These are phyloP conservation scores for Isabelozyma gotoi DNA, from an alignment of 805 yeast genomes.

Conservation along the genomic window DNA sequence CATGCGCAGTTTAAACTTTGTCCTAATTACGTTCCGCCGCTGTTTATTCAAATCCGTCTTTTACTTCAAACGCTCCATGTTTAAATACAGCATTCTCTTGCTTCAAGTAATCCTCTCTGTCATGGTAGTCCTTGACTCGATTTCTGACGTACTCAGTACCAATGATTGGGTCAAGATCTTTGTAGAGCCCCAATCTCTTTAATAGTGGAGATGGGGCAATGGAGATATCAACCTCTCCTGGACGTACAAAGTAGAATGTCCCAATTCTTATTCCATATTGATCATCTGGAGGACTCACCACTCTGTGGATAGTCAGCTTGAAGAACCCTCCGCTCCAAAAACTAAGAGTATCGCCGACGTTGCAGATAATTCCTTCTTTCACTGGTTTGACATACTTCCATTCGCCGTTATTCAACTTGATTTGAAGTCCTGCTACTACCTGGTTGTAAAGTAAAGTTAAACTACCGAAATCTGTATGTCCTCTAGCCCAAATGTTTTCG, in stretches of 20 bases:
- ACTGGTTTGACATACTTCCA: conserved; percentile 38
- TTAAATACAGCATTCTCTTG: conserved; percentile 23
- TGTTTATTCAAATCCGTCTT: conserved; percentile 26
- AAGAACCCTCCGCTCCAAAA: conserved; percentile 37
- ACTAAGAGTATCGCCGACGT: conserved; percentile 33
- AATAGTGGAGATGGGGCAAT: conserved; percentile 32
- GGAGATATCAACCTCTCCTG: conserved; percentile 27
- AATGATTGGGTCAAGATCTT: conserved; percentile 18
- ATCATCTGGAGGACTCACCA: conserved; percentile 37
- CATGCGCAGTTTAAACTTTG: no score
- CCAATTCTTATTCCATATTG: conserved; percentile 29
- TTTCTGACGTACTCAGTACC: conserved; percentile 30
- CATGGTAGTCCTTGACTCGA: conserved; percentile 28
- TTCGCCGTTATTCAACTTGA: conserved; percentile 22
- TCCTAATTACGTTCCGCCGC: no score
- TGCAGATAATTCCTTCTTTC: conserved; percentile 29
- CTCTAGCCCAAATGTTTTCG: conserved; percentile 31
- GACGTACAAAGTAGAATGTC: conserved; percentile 34
- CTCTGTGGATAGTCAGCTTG: conserved; percentile 34
- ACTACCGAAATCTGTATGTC: conserved; percentile 38
- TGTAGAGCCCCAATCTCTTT: conserved; percentile 27
- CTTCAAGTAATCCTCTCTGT: conserved; percentile 17
- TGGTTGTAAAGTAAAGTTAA: conserved; percentile 34
- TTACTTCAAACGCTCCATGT: conserved; percentile 27
- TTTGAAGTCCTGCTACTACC: conserved; percentile 35